phyloP scores from a whole-genome alignment of 2,329 filamentous ascomycete species.

The Aspergillus neotritici region DNA sequence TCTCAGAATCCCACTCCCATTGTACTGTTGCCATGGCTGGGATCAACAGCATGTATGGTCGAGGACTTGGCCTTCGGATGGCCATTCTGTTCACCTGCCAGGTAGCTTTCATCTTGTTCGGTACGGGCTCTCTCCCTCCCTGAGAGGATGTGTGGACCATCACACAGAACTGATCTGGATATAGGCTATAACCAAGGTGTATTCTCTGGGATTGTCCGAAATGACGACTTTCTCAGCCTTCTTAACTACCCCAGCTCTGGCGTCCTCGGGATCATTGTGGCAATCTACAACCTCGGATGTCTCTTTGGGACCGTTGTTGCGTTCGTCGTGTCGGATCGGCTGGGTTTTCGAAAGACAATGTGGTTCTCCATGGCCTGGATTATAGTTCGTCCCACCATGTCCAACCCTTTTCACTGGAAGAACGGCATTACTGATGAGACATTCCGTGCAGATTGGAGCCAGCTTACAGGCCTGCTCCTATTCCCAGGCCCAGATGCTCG shows the following conservation, averaged over 20 bases:
- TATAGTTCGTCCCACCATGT: conserved; percentile 18
- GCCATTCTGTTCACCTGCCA: conserved; percentile 22
- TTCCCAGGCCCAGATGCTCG: conserved; percentile 29
- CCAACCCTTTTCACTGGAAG: background rate
- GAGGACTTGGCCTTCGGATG: conserved; percentile 22
- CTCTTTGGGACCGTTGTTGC: conserved; percentile 33
- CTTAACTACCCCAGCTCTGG: conserved; percentile 36
- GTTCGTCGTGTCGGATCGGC: conserved; percentile 26
- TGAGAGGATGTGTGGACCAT: background rate
- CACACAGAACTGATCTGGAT: background rate
- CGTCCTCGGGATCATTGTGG: conserved; percentile 40
- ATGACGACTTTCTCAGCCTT: conserved; percentile 39
- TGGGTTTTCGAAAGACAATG: conserved; percentile 30
- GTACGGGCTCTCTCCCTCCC: conserved; percentile 3
- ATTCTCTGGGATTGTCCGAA: conserved; percentile 45
- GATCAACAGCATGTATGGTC: conserved; percentile 20
- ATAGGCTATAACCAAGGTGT: conserved; percentile 48
- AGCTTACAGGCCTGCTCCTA: conserved; percentile 32
- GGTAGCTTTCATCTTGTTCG: conserved; percentile 23
- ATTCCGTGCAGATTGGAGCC: conserved; percentile 26
- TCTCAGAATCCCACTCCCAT: no score
- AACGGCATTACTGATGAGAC: background rate
- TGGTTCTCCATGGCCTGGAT: conserved; percentile 33
- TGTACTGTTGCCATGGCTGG: conserved; percentile 14
- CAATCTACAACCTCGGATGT: conserved; percentile 42